These are phyloP conservation scores for Hypoxylon sp. DNA, from an alignment of 2,329 filamentous ascomycete genomes.

Conservation along the genomic window DNA sequence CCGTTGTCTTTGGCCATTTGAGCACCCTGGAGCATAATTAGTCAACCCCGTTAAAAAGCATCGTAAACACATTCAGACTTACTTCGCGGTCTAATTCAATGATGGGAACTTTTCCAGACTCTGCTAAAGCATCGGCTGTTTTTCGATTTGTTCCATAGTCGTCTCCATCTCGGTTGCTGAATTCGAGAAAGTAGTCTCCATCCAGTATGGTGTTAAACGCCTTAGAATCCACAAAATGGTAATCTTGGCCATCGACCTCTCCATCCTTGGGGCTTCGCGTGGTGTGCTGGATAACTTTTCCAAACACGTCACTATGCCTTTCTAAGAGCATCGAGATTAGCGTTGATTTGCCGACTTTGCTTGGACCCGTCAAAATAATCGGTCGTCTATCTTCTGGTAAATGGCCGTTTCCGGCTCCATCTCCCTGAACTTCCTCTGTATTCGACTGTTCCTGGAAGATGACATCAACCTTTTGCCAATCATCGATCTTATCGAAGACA, in stretches of 20 bases:
- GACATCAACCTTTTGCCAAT: slow-evolving; percentile 77
- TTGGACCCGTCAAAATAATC: slow-evolving; percentile 78
- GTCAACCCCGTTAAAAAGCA: not conserved
- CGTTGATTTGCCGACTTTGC: slow-evolving; percentile 73
- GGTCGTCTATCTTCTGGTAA: slow-evolving; percentile 65
- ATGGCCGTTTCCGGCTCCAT: slow-evolving; percentile 51
- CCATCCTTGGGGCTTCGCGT: slow-evolving; percentile 65
- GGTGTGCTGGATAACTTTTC: slow-evolving; percentile 69
- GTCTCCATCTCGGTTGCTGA: slow-evolving; percentile 63
- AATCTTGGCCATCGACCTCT: slow-evolving; percentile 67
- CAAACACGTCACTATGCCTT: slow-evolving; percentile 76
- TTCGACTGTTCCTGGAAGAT: slow-evolving; percentile 66
- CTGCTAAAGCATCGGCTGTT: slow-evolving; percentile 65
- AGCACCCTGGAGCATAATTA: slow-evolving; percentile 61
- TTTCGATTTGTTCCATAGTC: slow-evolving; percentile 72
- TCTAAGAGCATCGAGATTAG: slow-evolving; percentile 75
- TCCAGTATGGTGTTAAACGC: slow-evolving; percentile 72
- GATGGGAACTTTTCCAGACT: slow-evolving; percentile 72
- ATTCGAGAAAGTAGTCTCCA: slow-evolving; percentile 72
- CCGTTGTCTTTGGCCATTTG: slow-evolving; percentile 71
- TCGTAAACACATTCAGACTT: slow-evolving; percentile 48
- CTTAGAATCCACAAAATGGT: slow-evolving; percentile 69
- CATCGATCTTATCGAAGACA: slow-evolving; percentile 89
- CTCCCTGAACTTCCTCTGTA: slow-evolving; percentile 56
- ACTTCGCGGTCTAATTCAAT: slow-evolving; percentile 69